Percentiles rank a stretch among this genome's conserved stretches.
phyloP scores from a whole-genome alignment of 371 early-diverging fungal genomes.

The Saksenaea oblongispora region DNA sequence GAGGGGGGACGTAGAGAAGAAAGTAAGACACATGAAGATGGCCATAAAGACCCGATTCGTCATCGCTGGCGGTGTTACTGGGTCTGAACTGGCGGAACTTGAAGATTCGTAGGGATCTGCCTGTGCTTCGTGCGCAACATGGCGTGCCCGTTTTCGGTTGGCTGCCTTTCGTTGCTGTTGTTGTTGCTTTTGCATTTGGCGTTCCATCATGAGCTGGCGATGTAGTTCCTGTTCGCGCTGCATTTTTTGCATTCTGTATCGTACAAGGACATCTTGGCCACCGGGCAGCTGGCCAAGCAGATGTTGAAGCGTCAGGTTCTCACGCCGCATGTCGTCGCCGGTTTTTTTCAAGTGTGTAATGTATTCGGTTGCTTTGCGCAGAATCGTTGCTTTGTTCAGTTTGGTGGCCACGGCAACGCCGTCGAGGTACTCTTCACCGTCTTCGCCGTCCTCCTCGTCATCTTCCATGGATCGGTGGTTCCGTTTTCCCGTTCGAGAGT shows the following conservation, averaged over 20 bases:
- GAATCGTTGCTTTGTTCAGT: constrained; percentile 88
- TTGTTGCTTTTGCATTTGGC: constrained; percentile 31
- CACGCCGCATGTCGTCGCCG: constrained; percentile 56
- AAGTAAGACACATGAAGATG: constrained; percentile 41
- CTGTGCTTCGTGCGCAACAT: not conserved
- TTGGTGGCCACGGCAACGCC: constrained; percentile 75
- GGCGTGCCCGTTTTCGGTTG: constrained; percentile 21
- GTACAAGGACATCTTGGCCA: constrained; percentile 46
- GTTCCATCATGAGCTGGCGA: constrained; percentile 28
- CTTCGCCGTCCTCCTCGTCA: constrained; percentile 60
- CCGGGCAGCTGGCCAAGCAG: constrained; percentile 59
- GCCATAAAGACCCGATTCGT: constrained; percentile 44
- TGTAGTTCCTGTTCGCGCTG: constrained; percentile 37
- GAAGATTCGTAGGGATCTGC: constrained; percentile 16
- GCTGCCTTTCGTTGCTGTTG: constrained; percentile 30
- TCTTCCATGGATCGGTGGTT: constrained; percentile 38
- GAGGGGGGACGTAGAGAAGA: constrained; percentile 42
- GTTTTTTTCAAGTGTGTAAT: constrained; percentile 73
- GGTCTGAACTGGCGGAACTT: constrained; percentile 24
- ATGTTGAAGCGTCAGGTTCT: constrained; percentile 52
- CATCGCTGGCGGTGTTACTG: constrained; percentile 32
- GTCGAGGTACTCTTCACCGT: constrained; percentile 65
- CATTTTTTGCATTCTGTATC: constrained; percentile 35
- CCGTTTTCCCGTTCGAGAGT: constrained; percentile 38
- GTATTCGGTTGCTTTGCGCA: constrained; percentile 88